Evolutionary conservation across 768 basidiomycete species (phyloP), one percentile per base, ranked within the genome.

Genomic region (Agaricus subrufescens): DNA sequence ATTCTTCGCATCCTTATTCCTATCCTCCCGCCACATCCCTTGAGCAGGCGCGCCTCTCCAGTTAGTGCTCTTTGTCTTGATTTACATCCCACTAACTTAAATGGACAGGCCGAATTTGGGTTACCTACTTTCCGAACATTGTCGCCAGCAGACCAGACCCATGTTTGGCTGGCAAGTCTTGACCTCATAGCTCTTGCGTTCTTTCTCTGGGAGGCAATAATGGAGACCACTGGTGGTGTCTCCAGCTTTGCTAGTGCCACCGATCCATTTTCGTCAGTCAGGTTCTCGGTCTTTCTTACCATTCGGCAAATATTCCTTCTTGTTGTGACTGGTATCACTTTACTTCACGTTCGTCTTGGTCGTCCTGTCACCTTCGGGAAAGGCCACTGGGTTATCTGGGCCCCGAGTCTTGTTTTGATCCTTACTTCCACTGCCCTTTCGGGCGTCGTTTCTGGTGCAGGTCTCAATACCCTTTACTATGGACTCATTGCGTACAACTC

Each of bases 311-410:
- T 80, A 19, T 88, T 85, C 63, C 78, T 91, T 50, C 73, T 89
- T 51, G 67, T 88, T 43, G 73, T 89, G 31, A 76, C 76, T 3
- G 73, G 69, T 19, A 72, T 89, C 50, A 86, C 85, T 15, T 75
- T 91, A 38, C 72, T 88, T 27, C 84, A 90, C 57, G 80, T 90
- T 58, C 82, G 88, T 12, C 73, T 85, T 75, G 87, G 83, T 15
- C 82, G 80, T 49, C 80, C 89, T 0, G 80, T 89, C 10, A 80
- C 84, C 8, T 87, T 88, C 60, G 87, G 89, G 12, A 59, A 64
- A n/a, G 83, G 72, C 49, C 86, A 90, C 59, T 88, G 85, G 84
- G 82, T 87, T 76, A 65, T 91, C 34, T 89, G 85, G 85, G 78
- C 74, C 8, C 89, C 89, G 1, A 81, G 81, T 2, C 54, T 83